Conservation (phyloP, 208 protist genomes). For the Leishmania guyanensis region DNA sequence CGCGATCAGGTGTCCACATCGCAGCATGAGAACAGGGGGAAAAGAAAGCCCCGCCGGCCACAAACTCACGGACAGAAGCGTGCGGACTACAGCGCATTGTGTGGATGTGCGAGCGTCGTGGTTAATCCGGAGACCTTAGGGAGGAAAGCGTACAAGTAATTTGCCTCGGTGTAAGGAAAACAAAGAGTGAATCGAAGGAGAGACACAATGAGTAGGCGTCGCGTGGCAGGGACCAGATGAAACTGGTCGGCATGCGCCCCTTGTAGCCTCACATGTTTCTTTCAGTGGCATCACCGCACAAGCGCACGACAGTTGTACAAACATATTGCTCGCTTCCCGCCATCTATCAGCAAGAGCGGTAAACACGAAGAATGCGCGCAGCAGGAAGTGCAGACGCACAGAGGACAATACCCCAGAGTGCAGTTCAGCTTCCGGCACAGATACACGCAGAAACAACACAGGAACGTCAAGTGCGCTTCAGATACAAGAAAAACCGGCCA, state of each 20-base stretch:
- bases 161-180: neutral
- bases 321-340: neutral
- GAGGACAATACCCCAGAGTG: neutral
- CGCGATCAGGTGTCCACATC: neutral
- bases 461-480: conserved; percentile 17
- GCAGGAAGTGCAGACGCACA: neutral
- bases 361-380: neutral
- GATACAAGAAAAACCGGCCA: conserved; percentile 67
- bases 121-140: neutral
- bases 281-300: neutral
- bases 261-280: neutral
- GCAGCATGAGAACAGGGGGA: neutral
- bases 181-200: neutral
- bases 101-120: neutral
- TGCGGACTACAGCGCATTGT: neutral
- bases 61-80: no score
- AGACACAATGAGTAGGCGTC: neutral
- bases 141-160: neutral
- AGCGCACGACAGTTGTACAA: neutral
- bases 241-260: neutral
- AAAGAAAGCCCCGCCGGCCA: neutral
- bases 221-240: neutral
- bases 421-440: neutral
- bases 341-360: neutral
- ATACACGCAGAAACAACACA: conserved; percentile 6